phyloP scores from a whole-genome alignment of 2,329 filamentous ascomycete genomes.

The Ophiostoma pallidulum region DNA sequence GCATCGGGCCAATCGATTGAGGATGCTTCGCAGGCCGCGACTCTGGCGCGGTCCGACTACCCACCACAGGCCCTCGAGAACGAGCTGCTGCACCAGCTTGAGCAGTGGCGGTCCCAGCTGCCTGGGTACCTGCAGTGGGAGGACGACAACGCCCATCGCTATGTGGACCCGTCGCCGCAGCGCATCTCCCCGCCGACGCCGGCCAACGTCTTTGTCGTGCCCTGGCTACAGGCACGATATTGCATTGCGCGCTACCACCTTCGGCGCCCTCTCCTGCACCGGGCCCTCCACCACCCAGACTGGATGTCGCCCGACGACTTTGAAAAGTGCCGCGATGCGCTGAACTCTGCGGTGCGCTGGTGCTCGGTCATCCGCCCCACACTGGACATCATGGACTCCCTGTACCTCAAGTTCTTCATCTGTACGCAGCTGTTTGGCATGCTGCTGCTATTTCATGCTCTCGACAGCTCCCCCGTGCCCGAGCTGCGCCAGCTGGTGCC shows the following conservation, averaged over 20 bases:
- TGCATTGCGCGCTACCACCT: conserved; percentile 18
- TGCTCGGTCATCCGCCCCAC: conserved; percentile 10
- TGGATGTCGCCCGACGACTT: conserved; percentile 15
- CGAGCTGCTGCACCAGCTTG: conserved; percentile 45
- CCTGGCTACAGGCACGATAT: conserved; percentile 18
- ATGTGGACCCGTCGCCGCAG: neutral
- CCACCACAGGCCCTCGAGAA: conserved; percentile 38
- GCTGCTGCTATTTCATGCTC: conserved; percentile 14
- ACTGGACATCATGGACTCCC: conserved; percentile 11
- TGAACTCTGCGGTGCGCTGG: conserved; percentile 14
- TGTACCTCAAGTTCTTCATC: conserved; percentile 16
- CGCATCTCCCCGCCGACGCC: neutral
- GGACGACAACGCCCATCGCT: conserved; percentile 11
- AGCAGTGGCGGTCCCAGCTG: conserved; percentile 44
- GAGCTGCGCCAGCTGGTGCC: conserved; percentile 12
- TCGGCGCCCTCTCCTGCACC: conserved; percentile 16
- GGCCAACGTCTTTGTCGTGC: conserved; percentile 14
- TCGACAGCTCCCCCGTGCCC: conserved; percentile 4
- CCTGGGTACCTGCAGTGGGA: conserved; percentile 23
- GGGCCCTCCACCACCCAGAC: conserved; percentile 17
- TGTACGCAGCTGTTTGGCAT: conserved; percentile 18
- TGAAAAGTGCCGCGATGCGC: conserved; percentile 16
- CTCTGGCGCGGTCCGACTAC: conserved; percentile 23
- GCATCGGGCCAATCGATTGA: conserved; percentile 6
- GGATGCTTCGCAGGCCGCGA: conserved; percentile 7